Conservation (phyloP, 2,329 filamentous ascomycete species). For the Leptographium radiaticola region DNA sequence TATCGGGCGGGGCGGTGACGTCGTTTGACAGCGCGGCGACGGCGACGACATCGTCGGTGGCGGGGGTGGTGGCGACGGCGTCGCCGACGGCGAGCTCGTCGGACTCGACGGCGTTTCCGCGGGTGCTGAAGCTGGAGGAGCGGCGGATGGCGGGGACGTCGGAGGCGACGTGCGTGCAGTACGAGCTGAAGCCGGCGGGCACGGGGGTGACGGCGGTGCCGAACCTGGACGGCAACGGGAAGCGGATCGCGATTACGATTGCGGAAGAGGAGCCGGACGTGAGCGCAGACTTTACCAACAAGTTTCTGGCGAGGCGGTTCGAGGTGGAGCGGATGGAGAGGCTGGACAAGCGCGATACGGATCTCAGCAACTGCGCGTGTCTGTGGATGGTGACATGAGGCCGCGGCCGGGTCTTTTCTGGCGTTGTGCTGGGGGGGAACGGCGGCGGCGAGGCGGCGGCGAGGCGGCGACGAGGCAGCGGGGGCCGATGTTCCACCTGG, state of each 20-base stretch:
- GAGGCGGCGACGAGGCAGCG: no score
- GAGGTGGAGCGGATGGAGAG: not conserved
- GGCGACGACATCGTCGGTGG: conserved; percentile 5
- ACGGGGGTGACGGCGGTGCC: conserved; percentile 18
- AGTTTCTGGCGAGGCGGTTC: not conserved
- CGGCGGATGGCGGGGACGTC: conserved; percentile 27
- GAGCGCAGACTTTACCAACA: not conserved
- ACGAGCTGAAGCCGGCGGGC: conserved; percentile 28
- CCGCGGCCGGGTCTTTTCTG: no score
- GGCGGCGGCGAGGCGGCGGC: no score
- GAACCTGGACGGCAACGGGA: conserved; percentile 23
- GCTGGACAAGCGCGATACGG: conserved; percentile 13
- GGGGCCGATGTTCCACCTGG: no score
- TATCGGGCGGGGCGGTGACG: not conserved
- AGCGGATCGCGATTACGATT: conserved; percentile 30
- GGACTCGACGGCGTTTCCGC: conserved; percentile 25
- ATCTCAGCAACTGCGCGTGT: conserved; percentile 39
- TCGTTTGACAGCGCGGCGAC: not conserved
- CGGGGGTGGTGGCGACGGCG: conserved; percentile 1
- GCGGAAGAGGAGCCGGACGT: conserved; percentile 23
- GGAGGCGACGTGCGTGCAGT: conserved; percentile 33
- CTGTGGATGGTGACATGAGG: conserved; percentile 37
- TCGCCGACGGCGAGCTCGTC: not conserved
- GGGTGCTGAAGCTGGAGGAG: conserved; percentile 41
- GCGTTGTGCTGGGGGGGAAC: not conserved